Percentiles rank a stretch among this genome's conserved stretches.
Conservation (phyloP, 2,329 filamentous ascomycete species). For the Beauveria scarabaeidicola region DNA sequence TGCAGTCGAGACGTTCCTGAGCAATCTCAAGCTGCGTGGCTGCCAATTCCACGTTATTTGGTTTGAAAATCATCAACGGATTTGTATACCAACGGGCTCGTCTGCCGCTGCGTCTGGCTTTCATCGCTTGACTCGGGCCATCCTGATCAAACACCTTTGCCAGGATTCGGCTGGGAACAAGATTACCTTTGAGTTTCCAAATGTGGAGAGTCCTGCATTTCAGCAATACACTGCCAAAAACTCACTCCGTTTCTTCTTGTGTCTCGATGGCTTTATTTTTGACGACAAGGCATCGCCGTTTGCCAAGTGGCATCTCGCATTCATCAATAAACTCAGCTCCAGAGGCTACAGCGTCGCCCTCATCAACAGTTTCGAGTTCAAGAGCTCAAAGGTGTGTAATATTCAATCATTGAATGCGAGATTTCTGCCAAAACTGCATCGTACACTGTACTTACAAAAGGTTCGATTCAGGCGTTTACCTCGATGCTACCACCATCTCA, state of each 20-base stretch:
- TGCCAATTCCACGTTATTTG: constrained; percentile 67
- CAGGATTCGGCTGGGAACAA: neutral
- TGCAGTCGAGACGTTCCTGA: constrained; percentile 57
- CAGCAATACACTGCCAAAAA: neutral
- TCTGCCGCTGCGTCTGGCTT: constrained; percentile 10
- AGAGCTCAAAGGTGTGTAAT: constrained; percentile 13
- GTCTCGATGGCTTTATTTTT: neutral
- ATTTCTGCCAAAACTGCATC: neutral
- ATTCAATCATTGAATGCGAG: neutral
- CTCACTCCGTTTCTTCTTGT: constrained; percentile 10
- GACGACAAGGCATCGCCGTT: neutral
- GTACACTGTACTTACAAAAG: constrained; percentile 18
- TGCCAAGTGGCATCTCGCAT: neutral
- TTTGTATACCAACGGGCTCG: constrained; percentile 42
- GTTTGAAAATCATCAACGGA: constrained; percentile 47
- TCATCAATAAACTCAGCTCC: neutral
- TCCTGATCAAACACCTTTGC: constrained; percentile 56
- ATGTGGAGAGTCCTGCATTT: neutral
- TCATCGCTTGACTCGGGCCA: constrained; percentile 46
- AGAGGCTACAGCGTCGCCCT: constrained; percentile 8
- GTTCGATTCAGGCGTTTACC: constrained; percentile 12
- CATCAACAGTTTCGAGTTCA: constrained; percentile 11
- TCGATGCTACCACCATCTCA: neutral
- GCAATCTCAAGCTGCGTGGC: constrained; percentile 49
- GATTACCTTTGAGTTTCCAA: constrained; percentile 6